Percentiles rank a stretch among this genome's conserved stretches.
Evolutionary conservation across 495 filamentous ascomycete genomes (phyloP).

Genomic region (Paragyromitra xinjiangensis): DNA sequence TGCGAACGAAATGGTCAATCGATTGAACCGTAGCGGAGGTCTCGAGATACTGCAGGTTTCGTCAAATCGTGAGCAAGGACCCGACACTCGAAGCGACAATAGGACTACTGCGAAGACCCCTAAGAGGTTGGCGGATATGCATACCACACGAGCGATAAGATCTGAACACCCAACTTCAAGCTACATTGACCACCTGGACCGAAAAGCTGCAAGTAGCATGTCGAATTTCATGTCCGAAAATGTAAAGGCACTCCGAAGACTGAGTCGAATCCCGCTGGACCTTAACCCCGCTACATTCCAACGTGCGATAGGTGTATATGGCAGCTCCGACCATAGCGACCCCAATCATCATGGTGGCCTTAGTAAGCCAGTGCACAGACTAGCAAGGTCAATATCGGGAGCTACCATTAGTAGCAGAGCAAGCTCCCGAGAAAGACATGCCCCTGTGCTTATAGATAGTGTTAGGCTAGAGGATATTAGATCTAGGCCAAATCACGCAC

Average conservation of each 20-base stretch:
- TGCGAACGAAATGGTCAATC: conserved; percentile 44
- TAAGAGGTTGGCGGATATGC: conserved; percentile 54
- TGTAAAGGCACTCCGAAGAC: conserved; percentile 61
- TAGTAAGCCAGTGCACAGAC: neutral
- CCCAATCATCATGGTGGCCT: neutral
- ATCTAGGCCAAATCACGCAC: conserved; percentile 1
- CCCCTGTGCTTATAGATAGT: neutral
- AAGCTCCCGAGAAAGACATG: conserved; percentile 20
- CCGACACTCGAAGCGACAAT: neutral
- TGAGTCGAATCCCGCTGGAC: conserved; percentile 57
- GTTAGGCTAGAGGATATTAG: neutral
- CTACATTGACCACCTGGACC: conserved; percentile 60
- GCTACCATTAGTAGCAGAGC: conserved; percentile 7
- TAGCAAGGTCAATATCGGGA: conserved; percentile 16
- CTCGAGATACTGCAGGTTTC: neutral
- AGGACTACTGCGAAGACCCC: conserved; percentile 4
- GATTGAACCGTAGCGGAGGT: conserved; percentile 16
- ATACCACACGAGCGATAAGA: conserved; percentile 50
- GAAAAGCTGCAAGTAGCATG: conserved; percentile 61
- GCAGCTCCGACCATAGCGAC: neutral
- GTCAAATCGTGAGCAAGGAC: neutral
- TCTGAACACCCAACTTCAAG: conserved; percentile 44
- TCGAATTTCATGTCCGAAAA: conserved; percentile 63
- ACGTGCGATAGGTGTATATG: neutral
- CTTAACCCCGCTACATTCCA: conserved; percentile 2